Base-by-base conservation (phyloP, 1,284 basidiomycete species). In the Malassezia brasiliensis region DNA sequence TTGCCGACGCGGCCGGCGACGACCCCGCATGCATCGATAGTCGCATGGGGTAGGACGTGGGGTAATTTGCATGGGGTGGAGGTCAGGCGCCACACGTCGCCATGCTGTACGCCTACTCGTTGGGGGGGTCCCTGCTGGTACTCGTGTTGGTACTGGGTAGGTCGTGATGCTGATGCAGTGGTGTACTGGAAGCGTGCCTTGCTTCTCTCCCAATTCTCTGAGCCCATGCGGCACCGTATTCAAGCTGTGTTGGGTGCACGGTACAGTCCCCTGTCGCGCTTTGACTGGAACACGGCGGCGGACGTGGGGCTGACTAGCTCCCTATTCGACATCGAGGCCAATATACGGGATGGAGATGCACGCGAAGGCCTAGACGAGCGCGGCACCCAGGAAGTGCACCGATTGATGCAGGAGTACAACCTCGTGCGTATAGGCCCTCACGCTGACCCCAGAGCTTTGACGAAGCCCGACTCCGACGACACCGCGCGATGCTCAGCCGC, bases 321-420 rank as follows among this genome's bases (percentile, higher is more conserved):
- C 1, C 53, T 71, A 1, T 73, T 73, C 31, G 68, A 73, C 51
- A 68, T 72, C 42, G 60, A 63, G n/a, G 56, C 57, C 4, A 73
- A 73, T 31, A 62, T 73, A 9, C 58, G 45, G 11, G 62, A 64
- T 12, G 58, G 56, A 0, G 70, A 73, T 25, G 17, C 61, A 0
- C 44, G 70, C 3, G 51, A 50, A 3, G 70, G 70, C 0, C 52
- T 73, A 3, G 70, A 73, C 40, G 61, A 66, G 15, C 32, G 31
- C 0, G 70, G 68, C 2, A 63, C 64, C n/a, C 52, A 60, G 31
- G 66, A 69, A 35, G 53, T 73, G 5, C 63, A 68, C 25, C 53
- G 50, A 1, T 60, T 73, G 45, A 73, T 73, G 70, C 38, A 57
- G 19, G 53, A 25, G 3, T 59, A 67, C 5, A 53, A 58, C 9